Conservation (phyloP, 1,139 yeast genomes). For the Yamadazyma atmosphaerica region DNA sequence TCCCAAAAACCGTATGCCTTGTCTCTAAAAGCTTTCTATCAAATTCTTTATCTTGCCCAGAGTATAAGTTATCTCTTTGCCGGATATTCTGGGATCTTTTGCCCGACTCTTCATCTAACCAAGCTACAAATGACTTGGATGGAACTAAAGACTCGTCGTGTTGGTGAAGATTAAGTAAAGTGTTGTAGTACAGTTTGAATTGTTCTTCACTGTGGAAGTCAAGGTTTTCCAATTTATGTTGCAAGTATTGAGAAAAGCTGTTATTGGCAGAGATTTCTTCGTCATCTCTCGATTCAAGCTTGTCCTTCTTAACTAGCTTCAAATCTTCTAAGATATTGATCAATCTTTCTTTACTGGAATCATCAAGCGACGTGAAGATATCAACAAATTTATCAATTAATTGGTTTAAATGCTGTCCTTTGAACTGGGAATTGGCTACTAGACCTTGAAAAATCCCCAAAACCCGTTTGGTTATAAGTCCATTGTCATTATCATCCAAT, state of each 20-base stretch:
- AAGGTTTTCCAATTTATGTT: slow-evolving; percentile 23
- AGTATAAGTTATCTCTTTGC: slow-evolving; percentile 27
- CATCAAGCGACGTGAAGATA: slow-evolving; percentile 29
- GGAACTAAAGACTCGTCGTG: slow-evolving; percentile 25
- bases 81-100: slow-evolving; percentile 28
- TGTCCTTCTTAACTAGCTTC: slow-evolving; percentile 15
- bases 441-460: slow-evolving; percentile 51
- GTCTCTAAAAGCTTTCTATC: slow-evolving; percentile 52
- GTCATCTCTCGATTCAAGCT: slow-evolving; percentile 2
- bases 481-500: slow-evolving; percentile 14
- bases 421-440: slow-evolving; percentile 31
- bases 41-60: slow-evolving; percentile 34
- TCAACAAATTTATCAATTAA: slow-evolving; percentile 25
- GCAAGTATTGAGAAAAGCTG: slow-evolving; percentile 32
- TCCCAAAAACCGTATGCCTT: slow-evolving; percentile 77
- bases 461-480: slow-evolving; percentile 44
- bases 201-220: slow-evolving; percentile 34
- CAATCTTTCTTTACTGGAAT: slow-evolving; percentile 32
- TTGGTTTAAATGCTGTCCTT: slow-evolving; percentile 24
- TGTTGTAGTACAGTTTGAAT: slow-evolving; percentile 42
- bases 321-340: slow-evolving; percentile 45
- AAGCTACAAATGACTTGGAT: slow-evolving; percentile 45
- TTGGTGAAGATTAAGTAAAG: slow-evolving; percentile 40
- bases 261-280: slow-evolving; percentile 14
- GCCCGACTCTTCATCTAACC: slow-evolving; percentile 61